These are phyloP conservation scores for Auriscalpium orientale DNA, from an alignment of 768 basidiomycete species.

Conservation along the genomic window DNA sequence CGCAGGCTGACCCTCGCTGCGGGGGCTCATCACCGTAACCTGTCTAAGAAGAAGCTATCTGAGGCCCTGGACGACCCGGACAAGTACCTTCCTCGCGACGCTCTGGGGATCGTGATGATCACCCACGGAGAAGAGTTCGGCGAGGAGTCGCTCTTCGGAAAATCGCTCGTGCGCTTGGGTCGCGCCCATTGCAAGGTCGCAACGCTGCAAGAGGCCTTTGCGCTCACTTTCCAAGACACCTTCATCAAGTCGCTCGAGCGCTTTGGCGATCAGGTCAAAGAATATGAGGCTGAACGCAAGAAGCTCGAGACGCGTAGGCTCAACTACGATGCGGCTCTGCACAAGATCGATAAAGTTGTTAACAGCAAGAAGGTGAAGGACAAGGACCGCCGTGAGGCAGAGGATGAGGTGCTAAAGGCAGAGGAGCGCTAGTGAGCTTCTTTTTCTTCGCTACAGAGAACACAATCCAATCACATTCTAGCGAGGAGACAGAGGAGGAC, in stretches of 20 bases:
- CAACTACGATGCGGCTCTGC: conserved; percentile 67
- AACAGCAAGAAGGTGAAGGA: conserved; percentile 78
- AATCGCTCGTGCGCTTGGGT: conserved; percentile 67
- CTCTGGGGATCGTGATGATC: conserved; percentile 36
- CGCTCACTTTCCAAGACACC: conserved; percentile 62
- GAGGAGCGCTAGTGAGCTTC: conserved; percentile 45
- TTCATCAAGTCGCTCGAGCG: conserved; percentile 61
- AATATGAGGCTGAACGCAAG: conserved; percentile 74
- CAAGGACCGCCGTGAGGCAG: conserved; percentile 61
- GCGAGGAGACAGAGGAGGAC: conserved; percentile 83
- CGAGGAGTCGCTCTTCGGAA: conserved; percentile 32
- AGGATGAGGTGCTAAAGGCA: conserved; percentile 70
- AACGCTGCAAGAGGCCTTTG: conserved; percentile 76
- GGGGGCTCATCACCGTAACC: conserved; percentile 11
- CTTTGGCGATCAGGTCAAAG: conserved; percentile 70
- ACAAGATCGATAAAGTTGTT: conserved; percentile 62
- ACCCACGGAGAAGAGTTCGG: conserved; percentile 32
- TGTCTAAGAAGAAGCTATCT: conserved; percentile 26
- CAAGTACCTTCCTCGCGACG: conserved; percentile 32
- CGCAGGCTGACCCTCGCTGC: conserved; percentile 11
- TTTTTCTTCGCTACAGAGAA: background rate
- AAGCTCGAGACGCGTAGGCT: conserved; percentile 83
- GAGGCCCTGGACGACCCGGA: conserved; percentile 25
- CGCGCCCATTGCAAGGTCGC: conserved; percentile 83
- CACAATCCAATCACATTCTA: conserved; percentile 20